A percentile compares a stretch with the other conserved stretches of the same genome.
Evolutionary conservation across 108 stramenopile species (phyloP).

Genomic region (Aurantiochytrium sp.): DNA sequence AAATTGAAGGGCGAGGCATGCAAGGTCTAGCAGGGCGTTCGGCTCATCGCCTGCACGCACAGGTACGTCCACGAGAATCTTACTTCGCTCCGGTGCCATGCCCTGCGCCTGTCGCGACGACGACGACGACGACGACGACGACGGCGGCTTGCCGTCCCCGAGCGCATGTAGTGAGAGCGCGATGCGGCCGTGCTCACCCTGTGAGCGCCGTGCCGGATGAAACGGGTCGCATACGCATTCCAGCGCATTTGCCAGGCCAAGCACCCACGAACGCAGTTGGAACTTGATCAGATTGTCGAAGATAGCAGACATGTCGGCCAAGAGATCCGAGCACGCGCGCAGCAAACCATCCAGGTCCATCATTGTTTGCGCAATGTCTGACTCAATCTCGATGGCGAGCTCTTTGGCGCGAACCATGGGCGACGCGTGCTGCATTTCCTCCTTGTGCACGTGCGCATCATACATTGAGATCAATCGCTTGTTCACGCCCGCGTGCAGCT

Average conservation of each 20-base stretch:
- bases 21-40: not conserved
- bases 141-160: no score
- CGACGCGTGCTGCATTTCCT: not conserved
- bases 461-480: not conserved
- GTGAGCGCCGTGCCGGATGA: not conserved
- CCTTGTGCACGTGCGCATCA: not conserved
- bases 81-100: not conserved
- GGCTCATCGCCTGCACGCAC: not conserved
- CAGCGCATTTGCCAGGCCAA: not conserved
- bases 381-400: not conserved
- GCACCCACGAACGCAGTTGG: not conserved
- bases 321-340: not conserved
- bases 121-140: no score
- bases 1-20: not conserved
- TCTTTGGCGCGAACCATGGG: not conserved
- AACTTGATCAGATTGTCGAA: constrained; percentile 6
- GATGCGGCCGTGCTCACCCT: not conserved
- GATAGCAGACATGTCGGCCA: not conserved
- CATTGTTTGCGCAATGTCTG: not conserved
- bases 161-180: not conserved
- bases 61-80: not conserved
- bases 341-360: not conserved
- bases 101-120: not conserved
- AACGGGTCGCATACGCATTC: not conserved
- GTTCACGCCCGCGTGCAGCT: not conserved